A percentile compares a stretch with the other conserved stretches of the same genome.
phyloP scores from a whole-genome alignment of 139 green algal species.

The Desmodesmus armatus region DNA sequence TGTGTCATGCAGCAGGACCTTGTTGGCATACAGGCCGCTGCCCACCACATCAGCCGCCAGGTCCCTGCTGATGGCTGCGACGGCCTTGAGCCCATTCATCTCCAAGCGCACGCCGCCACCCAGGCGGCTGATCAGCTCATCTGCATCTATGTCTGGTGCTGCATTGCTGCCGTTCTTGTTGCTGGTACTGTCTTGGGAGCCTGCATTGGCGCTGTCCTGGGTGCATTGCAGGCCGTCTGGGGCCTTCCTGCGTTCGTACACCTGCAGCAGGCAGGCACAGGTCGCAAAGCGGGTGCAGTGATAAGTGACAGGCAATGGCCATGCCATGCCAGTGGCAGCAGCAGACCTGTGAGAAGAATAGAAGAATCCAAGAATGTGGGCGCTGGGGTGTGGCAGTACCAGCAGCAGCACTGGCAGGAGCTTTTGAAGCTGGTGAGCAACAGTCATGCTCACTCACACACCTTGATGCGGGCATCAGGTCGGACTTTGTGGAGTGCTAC shows the following conservation, averaged over 20 bases:
- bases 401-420: not conserved
- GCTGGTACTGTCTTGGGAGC: not conserved
- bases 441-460: not conserved
- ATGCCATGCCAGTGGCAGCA: not conserved
- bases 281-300: not conserved
- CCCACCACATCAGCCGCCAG: not conserved
- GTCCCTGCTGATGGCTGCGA: constrained; percentile 32
- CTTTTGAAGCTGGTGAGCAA: not conserved
- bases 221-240: not conserved
- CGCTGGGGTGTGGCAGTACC: not conserved
- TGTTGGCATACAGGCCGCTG: constrained; percentile 1
- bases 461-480: constrained; percentile 32
- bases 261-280: not conserved
- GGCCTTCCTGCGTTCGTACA: constrained; percentile 20
- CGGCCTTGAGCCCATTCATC: constrained; percentile 8
- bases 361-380: not conserved
- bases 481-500: constrained; percentile 19
- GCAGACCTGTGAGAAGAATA: not conserved
- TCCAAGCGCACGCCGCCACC: constrained; percentile 40
- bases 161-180: not conserved
- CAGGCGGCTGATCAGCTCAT: not conserved
- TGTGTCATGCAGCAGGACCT: constrained; percentile 34
- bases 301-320: not conserved
- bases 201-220: not conserved
- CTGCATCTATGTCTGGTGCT: no score